A percentile compares a stretch with the other conserved stretches of the same genome.
Conservation (phyloP, 257 asterid species). For the Plantago ovata region DNA sequence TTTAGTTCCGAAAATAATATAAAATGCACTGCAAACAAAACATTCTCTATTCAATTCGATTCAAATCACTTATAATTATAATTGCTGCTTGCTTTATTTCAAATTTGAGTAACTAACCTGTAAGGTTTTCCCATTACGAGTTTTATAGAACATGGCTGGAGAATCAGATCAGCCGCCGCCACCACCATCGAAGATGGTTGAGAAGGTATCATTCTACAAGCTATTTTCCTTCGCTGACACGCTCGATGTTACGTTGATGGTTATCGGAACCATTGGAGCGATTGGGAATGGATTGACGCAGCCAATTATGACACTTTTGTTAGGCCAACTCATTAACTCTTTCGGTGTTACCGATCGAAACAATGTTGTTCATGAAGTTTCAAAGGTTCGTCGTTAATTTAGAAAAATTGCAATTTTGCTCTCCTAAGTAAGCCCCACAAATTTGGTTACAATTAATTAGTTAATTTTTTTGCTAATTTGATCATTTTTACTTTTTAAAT, state of each 20-base stretch:
- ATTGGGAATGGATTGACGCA: constrained; percentile 55
- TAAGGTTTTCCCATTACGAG: not conserved
- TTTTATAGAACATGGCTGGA: not conserved
- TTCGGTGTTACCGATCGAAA: constrained; percentile 35
- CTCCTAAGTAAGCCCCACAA: no score
- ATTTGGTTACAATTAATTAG: not conserved
- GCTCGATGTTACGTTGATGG: constrained; percentile 39
- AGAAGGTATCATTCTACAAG: constrained; percentile 42
- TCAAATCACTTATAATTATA: no score
- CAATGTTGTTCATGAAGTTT: constrained; percentile 39
- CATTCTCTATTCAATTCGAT: no score
- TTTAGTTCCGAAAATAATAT: no score
- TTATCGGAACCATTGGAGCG: constrained; percentile 50
- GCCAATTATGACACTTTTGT: constrained; percentile 67
- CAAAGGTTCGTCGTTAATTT: constrained; percentile 29
- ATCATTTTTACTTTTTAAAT: no score
- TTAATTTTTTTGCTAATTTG: no score
- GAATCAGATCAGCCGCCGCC: not conserved
- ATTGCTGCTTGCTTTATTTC: not conserved
- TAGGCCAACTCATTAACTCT: constrained; percentile 60
- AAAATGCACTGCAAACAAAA: no score
- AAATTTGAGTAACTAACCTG: not conserved
- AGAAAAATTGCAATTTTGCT: not conserved
- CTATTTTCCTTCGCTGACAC: constrained; percentile 64
- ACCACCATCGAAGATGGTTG: constrained; percentile 9